Evolutionary conservation across 2,329 filamentous ascomycete genomes (phyloP), one percentile per base, ranked within the genome.

Genomic region (Penicillium sp.): DNA sequence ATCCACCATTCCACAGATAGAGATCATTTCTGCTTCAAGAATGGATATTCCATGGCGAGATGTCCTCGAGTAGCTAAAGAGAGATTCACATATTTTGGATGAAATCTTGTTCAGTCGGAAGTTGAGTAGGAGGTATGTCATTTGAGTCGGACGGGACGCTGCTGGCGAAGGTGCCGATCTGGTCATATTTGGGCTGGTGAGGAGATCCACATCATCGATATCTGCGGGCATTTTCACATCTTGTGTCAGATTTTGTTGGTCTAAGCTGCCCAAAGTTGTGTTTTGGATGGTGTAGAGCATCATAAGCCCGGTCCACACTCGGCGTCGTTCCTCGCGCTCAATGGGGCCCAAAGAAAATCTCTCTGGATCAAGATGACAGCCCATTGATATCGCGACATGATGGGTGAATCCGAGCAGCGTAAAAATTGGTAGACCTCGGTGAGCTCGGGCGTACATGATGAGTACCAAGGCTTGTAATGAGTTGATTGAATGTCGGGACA

Each of bases 281-380:
- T 73, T 73, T 50, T 76, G 74, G 11, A 68, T 67, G 3, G 66
- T 74, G 48, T 74, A 75, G 2, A 77, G 62, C 67, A 75, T 73
- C 64, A 72, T 72, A 7, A 77, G 47, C 0, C 68, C 73, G 3
- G 71, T 67, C 74, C 73, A 77, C 22, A 68, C 69, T 18, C 74
- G 67, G 16, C 74, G 67, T 41, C 74, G 63, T 52, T 75, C 69
- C 56, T 77, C 74, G 11, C 67, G 66, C 57, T 74, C 69, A 5
- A 77, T 63, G 2, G 65, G 54, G 11, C 66, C 67, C 1, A 77
- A 60, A 2, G 57, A 56, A 34, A 76, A 74, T 32, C 67, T 60
- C 18, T 71, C 67, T 9, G 74, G 73, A 43, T 77, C 74, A 11
- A 77, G 61, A 54, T 77, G 74, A 38, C 73, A 75, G 6, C 74